Base-by-base conservation (phyloP, 495 filamentous ascomycete species). In the Penicillium lividum region DNA sequence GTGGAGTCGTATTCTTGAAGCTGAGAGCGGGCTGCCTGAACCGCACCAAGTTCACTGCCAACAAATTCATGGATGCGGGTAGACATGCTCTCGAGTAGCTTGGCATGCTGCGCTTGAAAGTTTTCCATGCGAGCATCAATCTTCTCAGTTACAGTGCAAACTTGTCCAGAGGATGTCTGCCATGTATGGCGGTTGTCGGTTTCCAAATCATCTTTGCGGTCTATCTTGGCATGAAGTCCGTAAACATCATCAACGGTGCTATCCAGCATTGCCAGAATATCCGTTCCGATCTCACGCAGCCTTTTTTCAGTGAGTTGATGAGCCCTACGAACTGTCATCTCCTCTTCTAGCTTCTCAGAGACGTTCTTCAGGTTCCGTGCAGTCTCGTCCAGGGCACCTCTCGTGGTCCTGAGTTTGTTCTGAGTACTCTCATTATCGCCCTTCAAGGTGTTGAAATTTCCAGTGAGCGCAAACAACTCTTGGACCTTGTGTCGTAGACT, bases 401-500 rank as follows among this genome's bases (percentile, higher is more conserved):
- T 88, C 0, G 94, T 95, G 42, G 89, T 84, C 50, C 91, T 87
- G 8, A 98, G 80, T 30, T 83, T 78, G 22, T 78, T 67, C 49
- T 82, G 87, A 0, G 87, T 92, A 18, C 80, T 76, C 54, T 98
- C 93, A 56, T 92, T 87, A 47, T 97, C 91, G 52, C 92, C 90
- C 70, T 91, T 95, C 59, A 97, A 73, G 3, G 80, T 83, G 66
- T 90, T 92, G 69, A 97, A 93, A 60, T 85, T 92, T 25, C 85
- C 88, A 7, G 91, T 96, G 16, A 96, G 73, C 1, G 85, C 79
- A 68, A 96, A 92, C 7, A 98, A 80, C 68, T 98, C 91, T 63
- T 97, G 90, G 1, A 92, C 86, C 62, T 96, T 97, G 72, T 96
- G 92, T 16, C 90, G 83, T 16, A 98, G 80, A 58, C 91, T 95